Conservation (phyloP, 1,284 basidiomycete species). For the Fistulinella cinereoalba region DNA sequence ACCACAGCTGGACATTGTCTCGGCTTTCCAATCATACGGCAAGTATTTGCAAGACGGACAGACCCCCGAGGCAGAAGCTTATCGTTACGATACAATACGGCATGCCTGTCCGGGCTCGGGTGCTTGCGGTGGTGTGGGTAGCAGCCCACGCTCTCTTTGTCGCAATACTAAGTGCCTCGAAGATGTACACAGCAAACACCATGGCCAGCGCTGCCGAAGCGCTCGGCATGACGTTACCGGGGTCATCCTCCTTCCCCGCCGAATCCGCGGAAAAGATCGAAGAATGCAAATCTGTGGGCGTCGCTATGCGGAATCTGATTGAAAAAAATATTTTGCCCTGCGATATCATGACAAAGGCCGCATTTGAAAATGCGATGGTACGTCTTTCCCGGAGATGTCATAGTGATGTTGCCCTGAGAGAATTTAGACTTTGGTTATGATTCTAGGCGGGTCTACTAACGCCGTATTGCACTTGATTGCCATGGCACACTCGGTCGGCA, state of each 20-base stretch:
- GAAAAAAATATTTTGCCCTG: slow-evolving; percentile 87
- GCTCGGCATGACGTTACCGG: slow-evolving; percentile 89
- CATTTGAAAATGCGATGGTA: slow-evolving; percentile 93
- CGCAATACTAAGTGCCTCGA: neutral
- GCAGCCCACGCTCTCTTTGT: slow-evolving; percentile 23
- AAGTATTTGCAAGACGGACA: too few relatives aligned
- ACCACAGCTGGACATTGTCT: too few relatives aligned
- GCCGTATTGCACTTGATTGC: slow-evolving; percentile 91
- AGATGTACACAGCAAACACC: slow-evolving; percentile 64
- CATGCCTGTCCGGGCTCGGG: slow-evolving; percentile 81
- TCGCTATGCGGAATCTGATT: slow-evolving; percentile 78
- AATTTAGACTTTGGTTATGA: too few relatives aligned
- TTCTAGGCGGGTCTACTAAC: slow-evolving; percentile 91
- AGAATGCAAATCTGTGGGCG: slow-evolving; percentile 83
- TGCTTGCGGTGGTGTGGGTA: slow-evolving; percentile 84
- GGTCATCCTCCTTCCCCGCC: slow-evolving; percentile 84
- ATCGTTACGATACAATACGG: slow-evolving; percentile 76
- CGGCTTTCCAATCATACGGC: slow-evolving; percentile 83
- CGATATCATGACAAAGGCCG: slow-evolving; percentile 88
- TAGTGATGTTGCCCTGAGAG: too few relatives aligned
- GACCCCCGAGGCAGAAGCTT: too few relatives aligned
- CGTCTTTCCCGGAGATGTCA: too few relatives aligned
- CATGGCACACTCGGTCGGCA: slow-evolving; percentile 87
- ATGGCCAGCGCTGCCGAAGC: slow-evolving; percentile 91
- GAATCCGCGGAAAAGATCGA: slow-evolving; percentile 78